phyloP scores from a whole-genome alignment of 2,329 filamentous ascomycete genomes.

The Bipolaris oryzae region DNA sequence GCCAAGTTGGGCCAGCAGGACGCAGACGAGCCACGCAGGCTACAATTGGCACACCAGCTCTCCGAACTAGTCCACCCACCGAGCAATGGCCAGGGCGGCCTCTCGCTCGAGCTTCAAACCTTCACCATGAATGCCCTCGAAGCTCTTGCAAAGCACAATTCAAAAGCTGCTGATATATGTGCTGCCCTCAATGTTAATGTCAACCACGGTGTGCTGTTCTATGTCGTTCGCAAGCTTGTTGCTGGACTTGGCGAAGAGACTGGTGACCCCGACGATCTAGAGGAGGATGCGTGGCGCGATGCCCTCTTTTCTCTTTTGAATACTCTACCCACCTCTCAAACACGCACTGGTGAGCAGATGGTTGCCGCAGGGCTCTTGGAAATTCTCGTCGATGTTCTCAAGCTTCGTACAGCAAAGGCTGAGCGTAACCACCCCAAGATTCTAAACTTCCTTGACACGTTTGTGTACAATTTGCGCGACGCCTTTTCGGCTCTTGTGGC shows the following conservation, averaged over 20 bases:
- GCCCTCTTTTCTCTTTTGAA: conserved; percentile 86
- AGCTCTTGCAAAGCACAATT: conserved; percentile 79
- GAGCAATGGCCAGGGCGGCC: conserved; percentile 67
- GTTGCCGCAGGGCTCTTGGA: conserved; percentile 88
- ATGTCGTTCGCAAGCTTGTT: conserved; percentile 88
- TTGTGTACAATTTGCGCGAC: conserved; percentile 83
- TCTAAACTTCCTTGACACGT: conserved; percentile 83
- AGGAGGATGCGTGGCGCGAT: conserved; percentile 89
- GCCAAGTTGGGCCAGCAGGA: conserved; percentile 88
- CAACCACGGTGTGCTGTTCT: conserved; percentile 93
- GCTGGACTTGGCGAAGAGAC: conserved; percentile 70
- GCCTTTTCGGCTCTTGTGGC: conserved; percentile 83
- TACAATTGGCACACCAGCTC: conserved; percentile 90
- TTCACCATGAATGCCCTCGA: conserved; percentile 82
- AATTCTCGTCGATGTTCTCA: conserved; percentile 86
- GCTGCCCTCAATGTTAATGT: conserved; percentile 94
- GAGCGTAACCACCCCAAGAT: conserved; percentile 84
- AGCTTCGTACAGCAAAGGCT: conserved; percentile 79
- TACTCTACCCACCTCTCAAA: conserved; percentile 73
- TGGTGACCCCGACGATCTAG: conserved; percentile 60
- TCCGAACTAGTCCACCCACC: conserved; percentile 89
- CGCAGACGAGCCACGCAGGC: conserved; percentile 82
- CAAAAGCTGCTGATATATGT: conserved; percentile 79
- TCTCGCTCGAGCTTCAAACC: conserved; percentile 80
- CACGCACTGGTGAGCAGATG: conserved; percentile 79